Evolutionary conservation across 495 filamentous ascomycete genomes (phyloP), one percentile per base, ranked within the genome.

Genomic region (Symbiotaphrina buchneri): DNA sequence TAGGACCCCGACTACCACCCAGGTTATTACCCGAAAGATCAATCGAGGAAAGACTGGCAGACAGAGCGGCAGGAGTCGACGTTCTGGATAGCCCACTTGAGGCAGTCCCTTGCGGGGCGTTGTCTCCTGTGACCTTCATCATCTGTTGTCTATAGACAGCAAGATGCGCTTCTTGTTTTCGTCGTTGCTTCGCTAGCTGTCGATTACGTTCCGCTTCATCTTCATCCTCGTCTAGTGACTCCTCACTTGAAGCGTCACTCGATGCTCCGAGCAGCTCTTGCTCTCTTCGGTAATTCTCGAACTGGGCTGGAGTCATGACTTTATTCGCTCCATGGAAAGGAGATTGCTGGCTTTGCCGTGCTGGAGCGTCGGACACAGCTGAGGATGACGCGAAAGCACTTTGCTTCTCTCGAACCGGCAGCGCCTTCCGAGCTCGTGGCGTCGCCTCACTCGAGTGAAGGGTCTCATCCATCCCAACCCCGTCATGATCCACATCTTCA

Each of bases 81-180:
- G n/a, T n/a, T n/a, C n/a, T 57, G 53, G 15, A 7, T 25, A 7
- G 22, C 8, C 8, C 8, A 25, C 8, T 25, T 25, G 22, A 25
- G 22, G 7, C 8, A 25, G 22, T 8, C 22, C 22, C 15, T 7
- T 30, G 8, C 22, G 13, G 7, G 13, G 30, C 30, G 15, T 60
- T 52, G 41, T 80, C 78, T 29, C 84, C 84, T 5, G 81, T 91
- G 13, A 90, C 74, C 45, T 92, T 93, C 79, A 82, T 90, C 82
- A 94, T 91, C 47, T 85, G 74, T 46, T 94, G 85, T 28, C 87
- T 68, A 46, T 92, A 91, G 5, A 94, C 71, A 8, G 81, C 59
- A 47, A 93, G 63, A 47, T 90, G 80, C 6, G 84, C 85, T 45
- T 92, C 81, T 42, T 93, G 83, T 53, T 85, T 90, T 35, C 70